Conservation (phyloP, 345 rosid species). For the Brassica juncea region DNA sequence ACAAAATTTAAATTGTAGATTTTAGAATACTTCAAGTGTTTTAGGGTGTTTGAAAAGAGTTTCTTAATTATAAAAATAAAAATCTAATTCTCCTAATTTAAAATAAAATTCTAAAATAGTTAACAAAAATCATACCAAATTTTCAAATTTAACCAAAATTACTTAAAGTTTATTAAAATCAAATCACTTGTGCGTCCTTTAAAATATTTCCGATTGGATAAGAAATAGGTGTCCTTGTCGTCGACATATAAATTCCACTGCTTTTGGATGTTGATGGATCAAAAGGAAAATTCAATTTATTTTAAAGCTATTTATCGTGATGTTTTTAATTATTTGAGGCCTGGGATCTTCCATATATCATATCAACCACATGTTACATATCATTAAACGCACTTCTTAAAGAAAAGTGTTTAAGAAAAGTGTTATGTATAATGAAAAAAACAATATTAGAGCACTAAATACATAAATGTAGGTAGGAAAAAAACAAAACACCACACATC, state of each 20-base stretch:
- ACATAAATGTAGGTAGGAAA: background rate
- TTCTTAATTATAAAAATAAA: too few relatives aligned
- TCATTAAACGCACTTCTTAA: constrained; percentile 23
- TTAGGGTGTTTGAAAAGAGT: too few relatives aligned
- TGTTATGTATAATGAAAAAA: background rate
- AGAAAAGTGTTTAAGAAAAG: constrained; percentile 15
- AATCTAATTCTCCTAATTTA: too few relatives aligned
- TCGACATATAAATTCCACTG: constrained; percentile 18
- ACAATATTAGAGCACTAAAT: background rate
- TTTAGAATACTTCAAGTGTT: too few relatives aligned
- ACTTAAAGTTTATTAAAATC: too few relatives aligned
- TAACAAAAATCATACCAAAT: too few relatives aligned
- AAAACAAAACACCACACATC: constrained; percentile 2
- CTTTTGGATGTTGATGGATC: constrained; percentile 32
- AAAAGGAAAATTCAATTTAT: background rate
- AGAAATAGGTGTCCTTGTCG: constrained; percentile 12
- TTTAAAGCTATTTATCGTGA: constrained; percentile 15
- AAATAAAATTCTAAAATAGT: too few relatives aligned
- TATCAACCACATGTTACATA: constrained; percentile 29
- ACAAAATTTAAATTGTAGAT: too few relatives aligned
- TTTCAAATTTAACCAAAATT: too few relatives aligned
- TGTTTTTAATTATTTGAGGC: constrained; percentile 11
- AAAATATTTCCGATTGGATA: constrained; percentile 18
- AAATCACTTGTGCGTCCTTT: too few relatives aligned
- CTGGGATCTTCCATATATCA: constrained; percentile 4